Evolutionary conservation across 2,329 filamentous ascomycete species (phyloP).

Genomic region (Purpureocillium lavendulum): DNA sequence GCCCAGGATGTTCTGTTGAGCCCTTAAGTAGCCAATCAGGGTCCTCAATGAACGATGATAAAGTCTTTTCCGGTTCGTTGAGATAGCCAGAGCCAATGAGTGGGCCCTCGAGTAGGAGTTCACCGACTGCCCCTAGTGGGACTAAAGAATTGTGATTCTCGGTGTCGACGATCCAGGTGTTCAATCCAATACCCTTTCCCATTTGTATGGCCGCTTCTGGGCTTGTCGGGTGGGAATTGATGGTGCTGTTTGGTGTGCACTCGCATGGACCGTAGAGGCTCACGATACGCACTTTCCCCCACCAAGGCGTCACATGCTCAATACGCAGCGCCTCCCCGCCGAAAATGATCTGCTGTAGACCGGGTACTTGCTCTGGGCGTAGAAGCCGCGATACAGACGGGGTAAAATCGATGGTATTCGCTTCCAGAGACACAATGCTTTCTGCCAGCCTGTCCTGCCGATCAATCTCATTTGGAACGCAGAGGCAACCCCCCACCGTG

Average conservation of each 20-base stretch:
- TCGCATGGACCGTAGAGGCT: slow-evolving; percentile 12
- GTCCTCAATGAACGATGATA: slow-evolving; percentile 34
- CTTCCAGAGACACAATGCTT: slow-evolving; percentile 26
- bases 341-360: slow-evolving; percentile 29
- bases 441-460: slow-evolving; percentile 36
- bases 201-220: neutral
- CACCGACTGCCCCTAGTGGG: slow-evolving; percentile 20
- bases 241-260: slow-evolving; percentile 9
- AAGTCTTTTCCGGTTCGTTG: slow-evolving; percentile 33
- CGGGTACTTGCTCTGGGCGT: slow-evolving; percentile 28
- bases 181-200: neutral
- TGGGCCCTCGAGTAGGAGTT: slow-evolving; percentile 30
- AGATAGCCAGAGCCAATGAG: slow-evolving; percentile 41
- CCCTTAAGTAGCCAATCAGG: slow-evolving; percentile 25
- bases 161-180: slow-evolving; percentile 20
- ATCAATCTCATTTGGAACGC: slow-evolving; percentile 43
- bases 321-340: slow-evolving; percentile 31
- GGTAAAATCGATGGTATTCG: slow-evolving; percentile 37
- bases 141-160: slow-evolving; percentile 13
- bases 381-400: slow-evolving; percentile 35
- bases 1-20: slow-evolving; percentile 19
- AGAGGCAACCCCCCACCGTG: slow-evolving; percentile 35
- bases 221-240: neutral
- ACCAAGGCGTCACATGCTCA: neutral
- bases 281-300: neutral